Percentiles rank a stretch among this genome's conserved stretches.
Conservation (phyloP, 2,329 filamentous ascomycete species). For the Fusarium staphyleae region DNA sequence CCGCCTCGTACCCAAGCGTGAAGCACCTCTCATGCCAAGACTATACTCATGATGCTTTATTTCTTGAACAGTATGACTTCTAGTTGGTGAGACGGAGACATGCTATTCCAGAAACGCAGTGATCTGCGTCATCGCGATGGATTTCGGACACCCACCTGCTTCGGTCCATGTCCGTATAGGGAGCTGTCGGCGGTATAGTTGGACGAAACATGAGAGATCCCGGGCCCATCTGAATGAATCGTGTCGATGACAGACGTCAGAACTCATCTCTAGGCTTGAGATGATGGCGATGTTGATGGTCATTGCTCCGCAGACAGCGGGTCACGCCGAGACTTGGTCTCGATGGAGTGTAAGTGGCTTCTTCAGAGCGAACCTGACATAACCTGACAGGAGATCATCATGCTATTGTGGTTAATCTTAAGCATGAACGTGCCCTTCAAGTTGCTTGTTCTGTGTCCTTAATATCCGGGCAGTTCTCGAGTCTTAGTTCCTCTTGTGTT, state of each 20-base stretch:
- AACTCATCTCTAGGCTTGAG: neutral
- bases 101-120: neutral
- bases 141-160: neutral
- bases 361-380: neutral
- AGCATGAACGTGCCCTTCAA: neutral
- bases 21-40: neutral
- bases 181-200: neutral
- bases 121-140: neutral
- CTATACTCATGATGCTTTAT: no score
- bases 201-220: neutral
- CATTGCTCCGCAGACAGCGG: neutral
- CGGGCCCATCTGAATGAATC: neutral
- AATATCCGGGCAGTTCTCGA: neutral
- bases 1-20: neutral
- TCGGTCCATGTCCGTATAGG: neutral
- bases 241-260: constrained; percentile 6
- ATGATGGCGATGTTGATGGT: constrained; percentile 4
- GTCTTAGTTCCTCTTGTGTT: neutral
- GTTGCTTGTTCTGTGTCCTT: neutral
- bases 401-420: constrained; percentile 4
- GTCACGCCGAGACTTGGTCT: neutral
- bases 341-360: neutral
- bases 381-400: neutral
- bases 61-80: neutral
- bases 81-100: neutral